Percentiles rank a stretch among this genome's conserved stretches.
These are phyloP conservation scores for Hypoxylon perforatum DNA, from an alignment of 495 filamentous ascomycete genomes.

Conservation along the genomic window DNA sequence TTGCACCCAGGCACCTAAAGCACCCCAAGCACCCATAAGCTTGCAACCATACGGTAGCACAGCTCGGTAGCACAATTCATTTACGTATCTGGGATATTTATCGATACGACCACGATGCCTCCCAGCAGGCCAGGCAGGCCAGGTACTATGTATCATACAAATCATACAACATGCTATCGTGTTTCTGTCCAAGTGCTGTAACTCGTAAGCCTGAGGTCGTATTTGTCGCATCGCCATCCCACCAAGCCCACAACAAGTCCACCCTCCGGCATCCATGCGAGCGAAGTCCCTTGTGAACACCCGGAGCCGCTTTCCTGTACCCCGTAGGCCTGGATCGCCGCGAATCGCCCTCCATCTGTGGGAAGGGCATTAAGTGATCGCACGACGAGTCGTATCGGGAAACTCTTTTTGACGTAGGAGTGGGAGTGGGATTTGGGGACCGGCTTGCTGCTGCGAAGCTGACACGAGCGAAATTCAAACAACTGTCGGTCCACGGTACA, in stretches of 20 bases:
- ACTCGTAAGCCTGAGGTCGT: neutral
- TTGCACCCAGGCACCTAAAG: neutral
- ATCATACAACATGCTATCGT: neutral
- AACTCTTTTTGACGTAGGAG: constrained; percentile 33
- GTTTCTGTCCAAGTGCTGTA: constrained; percentile 8
- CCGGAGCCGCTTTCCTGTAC: constrained; percentile 39
- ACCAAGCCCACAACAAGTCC: constrained; percentile 1
- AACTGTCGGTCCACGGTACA: constrained; percentile 28
- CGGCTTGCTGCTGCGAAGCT: constrained; percentile 21
- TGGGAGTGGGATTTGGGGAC: constrained; percentile 2
- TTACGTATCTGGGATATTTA: constrained; percentile 6
- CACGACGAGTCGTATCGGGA: constrained; percentile 36
- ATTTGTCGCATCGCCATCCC: constrained; percentile 20
- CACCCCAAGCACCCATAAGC: no score
- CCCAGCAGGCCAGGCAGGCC: no score
- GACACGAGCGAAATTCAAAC: constrained; percentile 27
- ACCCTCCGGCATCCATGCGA: constrained; percentile 29
- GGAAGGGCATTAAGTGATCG: constrained; percentile 14
- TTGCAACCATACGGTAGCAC: neutral
- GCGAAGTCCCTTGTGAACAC: constrained; percentile 11
- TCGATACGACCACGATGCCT: neutral
- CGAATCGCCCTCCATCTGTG: constrained; percentile 9
- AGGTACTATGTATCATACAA: no score
- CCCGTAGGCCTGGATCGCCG: constrained; percentile 33
- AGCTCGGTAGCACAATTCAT: constrained; percentile 2